These are phyloP conservation scores for Scheffersomyces coipomensis DNA, from an alignment of 805 yeast genomes.

Conservation along the genomic window DNA sequence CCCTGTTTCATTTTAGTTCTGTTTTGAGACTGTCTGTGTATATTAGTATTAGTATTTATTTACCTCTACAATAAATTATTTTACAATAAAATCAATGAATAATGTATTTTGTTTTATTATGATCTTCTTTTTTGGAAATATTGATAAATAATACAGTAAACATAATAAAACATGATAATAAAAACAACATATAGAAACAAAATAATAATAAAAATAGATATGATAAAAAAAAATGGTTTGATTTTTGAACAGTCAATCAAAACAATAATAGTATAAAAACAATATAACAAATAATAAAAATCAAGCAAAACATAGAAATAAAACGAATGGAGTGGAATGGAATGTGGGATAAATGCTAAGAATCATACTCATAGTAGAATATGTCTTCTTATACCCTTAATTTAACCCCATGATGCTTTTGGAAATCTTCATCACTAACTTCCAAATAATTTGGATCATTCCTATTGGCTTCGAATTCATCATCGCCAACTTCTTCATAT, in stretches of 20 bases:
- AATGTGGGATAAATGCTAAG: too few species aligned
- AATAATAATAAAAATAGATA: not conserved
- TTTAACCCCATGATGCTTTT: slow-evolving; percentile 13
- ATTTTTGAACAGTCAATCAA: not conserved
- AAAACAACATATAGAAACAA: not conserved
- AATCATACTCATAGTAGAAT: too few species aligned
- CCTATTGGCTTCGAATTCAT: slow-evolving; percentile 44
- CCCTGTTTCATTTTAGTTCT: too few species aligned
- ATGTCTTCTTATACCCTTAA: too few species aligned
- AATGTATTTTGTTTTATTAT: not conserved
- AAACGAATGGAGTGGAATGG: too few species aligned
- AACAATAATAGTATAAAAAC: not conserved
- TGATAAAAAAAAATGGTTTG: not conserved
- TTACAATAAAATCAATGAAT: not conserved
- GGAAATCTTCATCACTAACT: slow-evolving; percentile 23
- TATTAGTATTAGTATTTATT: not conserved
- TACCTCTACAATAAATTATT: not conserved
- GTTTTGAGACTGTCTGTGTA: not conserved
- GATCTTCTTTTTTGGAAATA: not conserved
- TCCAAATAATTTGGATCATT: slow-evolving; percentile 51
- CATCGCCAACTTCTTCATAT: slow-evolving; percentile 50
- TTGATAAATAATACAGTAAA: not conserved
- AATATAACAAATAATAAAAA: too few species aligned
- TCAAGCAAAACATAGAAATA: too few species aligned
- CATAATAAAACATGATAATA: not conserved